Evolutionary conservation across 2,329 filamentous ascomycete genomes (phyloP), one percentile per base, ranked within the genome.

Genomic region (Hypoxylon sp.): DNA sequence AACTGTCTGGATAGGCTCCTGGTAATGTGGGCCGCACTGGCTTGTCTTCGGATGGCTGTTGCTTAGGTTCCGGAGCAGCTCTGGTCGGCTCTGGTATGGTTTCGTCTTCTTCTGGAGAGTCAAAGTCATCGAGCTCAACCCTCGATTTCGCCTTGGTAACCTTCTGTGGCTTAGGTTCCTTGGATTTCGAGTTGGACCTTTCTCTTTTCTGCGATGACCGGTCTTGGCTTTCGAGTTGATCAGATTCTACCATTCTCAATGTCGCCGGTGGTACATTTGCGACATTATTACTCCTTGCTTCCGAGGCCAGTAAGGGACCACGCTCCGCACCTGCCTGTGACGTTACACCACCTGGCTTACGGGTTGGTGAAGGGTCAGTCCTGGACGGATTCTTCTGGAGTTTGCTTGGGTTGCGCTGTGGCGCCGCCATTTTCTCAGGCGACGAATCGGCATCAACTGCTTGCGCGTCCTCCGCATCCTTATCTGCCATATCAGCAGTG

Each of bases 51-150:
- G 73, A 53, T 13, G 59, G 50, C 50, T 75, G 75, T 35, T 64
- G 68, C 46, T 75, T 72, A 14, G 81, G 70, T 67, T 78, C 72
- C 60, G 75, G 68, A 35, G 75, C 64, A 27, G 75, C 59, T 14
- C 64, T 72, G 17, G 63, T 69, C 44, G 78, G 76, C 46, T 77
- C 76, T 4, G 77, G 66, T 11, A 72, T 54, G 5, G 73, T 62
- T n/a, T 82, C 79, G 37, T 84, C 84, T 1, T 82, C 81, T 7
- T 85, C 84, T 4, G 87, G 87, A 58, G 86, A 86, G 69, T 92
- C 91, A 50, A 92, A 91, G 70, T 92, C 91, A 74, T 94, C 92
- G 11, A 94, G 83, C 61, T 90, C 89, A 69, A 90, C 84, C 25
- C 90, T 88, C 14, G 87, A 82, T 69, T 89, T 90, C 1, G 89